These are phyloP conservation scores for Boletus subluridellus DNA, from an alignment of 1,284 basidiomycete genomes.

Conservation along the genomic window DNA sequence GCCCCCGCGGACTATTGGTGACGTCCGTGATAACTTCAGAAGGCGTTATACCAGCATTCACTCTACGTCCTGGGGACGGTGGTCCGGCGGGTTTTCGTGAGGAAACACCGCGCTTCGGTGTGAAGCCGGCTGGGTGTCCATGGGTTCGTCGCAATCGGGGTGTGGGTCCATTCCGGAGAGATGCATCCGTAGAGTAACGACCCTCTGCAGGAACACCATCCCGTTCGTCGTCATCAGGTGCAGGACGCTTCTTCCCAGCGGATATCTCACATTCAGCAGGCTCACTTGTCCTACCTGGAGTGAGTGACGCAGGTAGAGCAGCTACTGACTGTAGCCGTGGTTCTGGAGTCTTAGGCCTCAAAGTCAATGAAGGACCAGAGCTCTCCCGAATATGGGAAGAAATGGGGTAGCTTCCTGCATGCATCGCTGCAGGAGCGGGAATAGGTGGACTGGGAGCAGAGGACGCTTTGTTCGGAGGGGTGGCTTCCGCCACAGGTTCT, in stretches of 20 bases:
- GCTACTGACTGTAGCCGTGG: constrained; percentile 1
- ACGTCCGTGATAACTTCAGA: constrained; percentile 54
- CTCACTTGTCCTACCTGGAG: constrained; percentile 35
- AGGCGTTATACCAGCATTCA: constrained; percentile 31
- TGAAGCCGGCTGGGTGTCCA: constrained; percentile 63
- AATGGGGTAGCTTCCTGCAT: not conserved
- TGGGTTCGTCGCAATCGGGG: constrained; percentile 57
- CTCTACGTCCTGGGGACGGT: constrained; percentile 46
- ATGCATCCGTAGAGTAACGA: constrained; percentile 50
- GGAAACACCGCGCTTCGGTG: constrained; percentile 56
- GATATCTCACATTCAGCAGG: constrained; percentile 40
- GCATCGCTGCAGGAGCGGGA: not conserved
- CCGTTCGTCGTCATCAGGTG: constrained; percentile 69
- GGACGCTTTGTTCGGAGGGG: constrained; percentile 10
- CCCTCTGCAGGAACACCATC: constrained; percentile 48
- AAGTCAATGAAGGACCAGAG: constrained; percentile 44
- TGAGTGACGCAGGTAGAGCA: constrained; percentile 10
- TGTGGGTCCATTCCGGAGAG: constrained; percentile 47
- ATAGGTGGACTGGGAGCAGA: constrained; percentile 4
- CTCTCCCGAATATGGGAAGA: constrained; percentile 34
- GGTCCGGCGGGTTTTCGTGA: constrained; percentile 39
- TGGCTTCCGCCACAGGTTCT: constrained; percentile 6
- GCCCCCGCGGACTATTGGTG: constrained; percentile 58
- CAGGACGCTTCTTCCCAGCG: constrained; percentile 62
- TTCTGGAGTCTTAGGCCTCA: constrained; percentile 54